Conservation (phyloP, 2,329 filamentous ascomycete genomes). For the Calonectria crousiana region DNA sequence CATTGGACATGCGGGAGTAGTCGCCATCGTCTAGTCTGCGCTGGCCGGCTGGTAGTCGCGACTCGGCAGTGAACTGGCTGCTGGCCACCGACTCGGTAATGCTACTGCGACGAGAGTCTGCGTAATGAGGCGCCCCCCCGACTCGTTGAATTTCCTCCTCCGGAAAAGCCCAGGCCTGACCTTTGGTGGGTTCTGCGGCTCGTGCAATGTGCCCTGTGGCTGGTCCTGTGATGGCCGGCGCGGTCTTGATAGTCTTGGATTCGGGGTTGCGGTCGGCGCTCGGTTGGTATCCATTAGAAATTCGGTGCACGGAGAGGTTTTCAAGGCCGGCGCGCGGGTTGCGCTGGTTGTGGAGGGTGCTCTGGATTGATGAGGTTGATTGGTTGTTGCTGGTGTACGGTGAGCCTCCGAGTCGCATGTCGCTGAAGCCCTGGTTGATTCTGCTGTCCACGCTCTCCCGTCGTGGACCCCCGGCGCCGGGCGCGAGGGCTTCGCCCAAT, state of each 20-base stretch:
- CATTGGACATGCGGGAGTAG: conserved; percentile 62
- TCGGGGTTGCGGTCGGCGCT: conserved; percentile 70
- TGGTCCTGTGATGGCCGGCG: conserved; percentile 81
- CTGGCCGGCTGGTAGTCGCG: conserved; percentile 78
- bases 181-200: conserved; percentile 83
- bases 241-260: conserved; percentile 70
- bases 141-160: conserved; percentile 74
- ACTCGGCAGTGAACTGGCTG: conserved; percentile 83
- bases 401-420: conserved; percentile 74
- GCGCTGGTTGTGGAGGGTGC: conserved; percentile 75
- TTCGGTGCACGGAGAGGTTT: conserved; percentile 66
- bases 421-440: conserved; percentile 78
- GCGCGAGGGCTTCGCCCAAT: conserved; percentile 51
- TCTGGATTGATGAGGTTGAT: conserved; percentile 81
- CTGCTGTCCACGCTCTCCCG: conserved; percentile 85
- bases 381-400: conserved; percentile 84
- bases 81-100: conserved; percentile 83
- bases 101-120: conserved; percentile 79
- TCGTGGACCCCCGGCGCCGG: conserved; percentile 62
- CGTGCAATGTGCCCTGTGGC: conserved; percentile 74
- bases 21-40: conserved; percentile 76
- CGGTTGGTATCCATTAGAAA: conserved; percentile 75
- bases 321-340: conserved; percentile 68
- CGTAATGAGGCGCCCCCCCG: conserved; percentile 61
- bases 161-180: conserved; percentile 87